A percentile compares a stretch with the other conserved stretches of the same genome.
Evolutionary conservation across 768 basidiomycete species (phyloP).

Genomic region (Boletus reticuloceps): DNA sequence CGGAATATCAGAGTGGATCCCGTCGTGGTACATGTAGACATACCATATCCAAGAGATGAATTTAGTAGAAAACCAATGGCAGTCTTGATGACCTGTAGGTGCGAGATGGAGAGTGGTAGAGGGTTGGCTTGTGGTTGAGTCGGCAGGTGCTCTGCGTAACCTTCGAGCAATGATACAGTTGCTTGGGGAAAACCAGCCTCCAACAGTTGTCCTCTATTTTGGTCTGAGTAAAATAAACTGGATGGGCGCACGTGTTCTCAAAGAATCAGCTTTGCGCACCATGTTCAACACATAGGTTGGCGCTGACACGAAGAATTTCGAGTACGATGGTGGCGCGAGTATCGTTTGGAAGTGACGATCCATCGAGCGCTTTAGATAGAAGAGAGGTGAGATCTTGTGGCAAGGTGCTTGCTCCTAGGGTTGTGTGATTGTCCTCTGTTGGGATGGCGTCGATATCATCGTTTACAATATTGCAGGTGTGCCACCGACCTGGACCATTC

Average conservation of each 20-base stretch:
- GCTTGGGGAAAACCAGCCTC: conserved; percentile 70
- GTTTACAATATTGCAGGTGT: background rate
- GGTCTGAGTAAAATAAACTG: conserved; percentile 45
- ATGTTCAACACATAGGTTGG: conserved; percentile 85
- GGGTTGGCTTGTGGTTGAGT: conserved; percentile 36
- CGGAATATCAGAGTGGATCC: background rate
- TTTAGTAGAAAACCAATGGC: conserved; percentile 80
- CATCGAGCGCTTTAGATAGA: conserved; percentile 52
- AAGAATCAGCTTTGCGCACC: conserved; percentile 39
- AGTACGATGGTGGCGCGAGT: conserved; percentile 51
- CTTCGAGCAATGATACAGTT: conserved; percentile 64
- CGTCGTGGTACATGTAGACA: conserved; percentile 18
- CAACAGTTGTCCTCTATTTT: conserved; percentile 67
- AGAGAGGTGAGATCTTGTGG: conserved; percentile 65
- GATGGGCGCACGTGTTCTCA: conserved; percentile 1
- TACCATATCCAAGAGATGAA: conserved; percentile 74
- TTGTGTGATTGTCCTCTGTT: conserved; percentile 68
- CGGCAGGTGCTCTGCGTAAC: conserved; percentile 52
- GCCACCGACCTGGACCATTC: conserved; percentile 46
- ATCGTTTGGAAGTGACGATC: conserved; percentile 43
- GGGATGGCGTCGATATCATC: conserved; percentile 17
- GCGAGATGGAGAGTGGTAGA: conserved; percentile 51
- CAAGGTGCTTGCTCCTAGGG: conserved; percentile 61
- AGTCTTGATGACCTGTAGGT: conserved; percentile 74
- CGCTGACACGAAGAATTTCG: conserved; percentile 74